phyloP scores from a whole-genome alignment of 495 filamentous ascomycete species.

The Choiromyces venosus region DNA sequence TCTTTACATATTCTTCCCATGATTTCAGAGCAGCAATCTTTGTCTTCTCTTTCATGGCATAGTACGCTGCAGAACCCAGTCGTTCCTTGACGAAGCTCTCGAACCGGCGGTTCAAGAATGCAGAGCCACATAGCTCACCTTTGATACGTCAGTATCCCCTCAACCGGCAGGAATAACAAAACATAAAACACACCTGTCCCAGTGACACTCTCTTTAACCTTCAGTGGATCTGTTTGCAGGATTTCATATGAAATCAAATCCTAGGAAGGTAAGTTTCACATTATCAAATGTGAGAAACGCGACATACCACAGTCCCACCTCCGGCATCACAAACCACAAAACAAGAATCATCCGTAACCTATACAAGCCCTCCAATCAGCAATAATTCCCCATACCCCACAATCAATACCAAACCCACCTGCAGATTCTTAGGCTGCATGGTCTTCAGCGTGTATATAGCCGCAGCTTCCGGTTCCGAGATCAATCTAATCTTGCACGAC shows the following conservation, averaged over 20 bases:
- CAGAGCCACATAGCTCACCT: constrained; percentile 55
- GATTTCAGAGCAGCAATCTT: constrained; percentile 46
- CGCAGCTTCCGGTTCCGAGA: constrained; percentile 71
- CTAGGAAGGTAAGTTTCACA: not conserved
- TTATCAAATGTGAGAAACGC: not conserved
- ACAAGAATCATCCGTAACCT: constrained; percentile 45
- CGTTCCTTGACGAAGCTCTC: constrained; percentile 58
- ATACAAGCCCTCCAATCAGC: not conserved
- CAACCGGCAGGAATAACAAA: not conserved
- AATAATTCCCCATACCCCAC: constrained; percentile 35
- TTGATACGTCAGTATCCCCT: constrained; percentile 13
- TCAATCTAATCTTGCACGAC: constrained; percentile 46
- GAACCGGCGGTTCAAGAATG: constrained; percentile 61
- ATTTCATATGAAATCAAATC: constrained; percentile 53
- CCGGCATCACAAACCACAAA: constrained; percentile 57
- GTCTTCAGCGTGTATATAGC: constrained; percentile 66
- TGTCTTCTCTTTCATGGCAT: constrained; percentile 52
- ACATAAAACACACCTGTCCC: constrained; percentile 45
- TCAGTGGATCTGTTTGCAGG: constrained; percentile 48
- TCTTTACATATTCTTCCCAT: constrained; percentile 69
- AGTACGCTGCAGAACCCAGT: constrained; percentile 54
- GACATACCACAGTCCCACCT: constrained; percentile 51
- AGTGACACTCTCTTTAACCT: constrained; percentile 49
- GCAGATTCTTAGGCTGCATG: constrained; percentile 59
- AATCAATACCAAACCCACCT: constrained; percentile 42